Conservation (phyloP, 169 alveolate genomes). For the Plasmodium coatneyi region DNA sequence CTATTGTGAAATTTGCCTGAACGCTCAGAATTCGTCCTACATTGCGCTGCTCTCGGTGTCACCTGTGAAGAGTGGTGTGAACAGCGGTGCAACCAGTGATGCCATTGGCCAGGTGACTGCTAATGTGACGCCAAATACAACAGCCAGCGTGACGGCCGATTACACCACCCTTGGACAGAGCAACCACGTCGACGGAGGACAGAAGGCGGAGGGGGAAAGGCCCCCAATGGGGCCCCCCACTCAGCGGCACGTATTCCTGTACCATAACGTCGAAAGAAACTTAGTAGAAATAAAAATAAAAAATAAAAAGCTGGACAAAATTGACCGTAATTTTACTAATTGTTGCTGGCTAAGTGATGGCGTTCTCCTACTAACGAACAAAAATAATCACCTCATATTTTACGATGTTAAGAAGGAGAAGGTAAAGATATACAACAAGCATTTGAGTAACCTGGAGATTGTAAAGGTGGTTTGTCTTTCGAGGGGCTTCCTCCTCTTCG, state of each 20-base stretch:
- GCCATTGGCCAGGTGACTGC: background rate
- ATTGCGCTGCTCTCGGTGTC: constrained; percentile 30
- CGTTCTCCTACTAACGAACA: constrained; percentile 35
- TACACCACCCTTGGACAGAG: background rate
- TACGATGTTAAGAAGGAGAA: constrained; percentile 65
- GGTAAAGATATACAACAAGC: constrained; percentile 44
- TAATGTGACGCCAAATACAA: background rate
- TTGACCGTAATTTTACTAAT: constrained; percentile 30
- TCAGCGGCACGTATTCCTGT: constrained; percentile 30
- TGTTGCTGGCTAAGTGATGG: constrained; percentile 73
- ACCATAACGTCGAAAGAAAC: constrained; percentile 42
- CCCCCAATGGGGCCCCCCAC: background rate
- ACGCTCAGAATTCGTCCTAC: constrained; percentile 50
- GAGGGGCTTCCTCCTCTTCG: constrained; percentile 48
- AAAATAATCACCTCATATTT: constrained; percentile 43
- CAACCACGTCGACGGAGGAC: background rate
- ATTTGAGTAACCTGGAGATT: constrained; percentile 22
- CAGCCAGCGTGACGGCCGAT: background rate
- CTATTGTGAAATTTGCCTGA: constrained; percentile 39
- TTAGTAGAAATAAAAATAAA: constrained; percentile 51
- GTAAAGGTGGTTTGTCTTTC: constrained; percentile 10
- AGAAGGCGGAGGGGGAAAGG: background rate
- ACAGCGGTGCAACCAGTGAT: background rate
- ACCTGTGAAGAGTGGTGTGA: background rate
- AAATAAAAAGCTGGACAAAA: constrained; percentile 62